A percentile compares a stretch with the other conserved stretches of the same genome.
Conservation (phyloP, 2,329 filamentous ascomycete species). For the Plenodomus lindquistii region DNA sequence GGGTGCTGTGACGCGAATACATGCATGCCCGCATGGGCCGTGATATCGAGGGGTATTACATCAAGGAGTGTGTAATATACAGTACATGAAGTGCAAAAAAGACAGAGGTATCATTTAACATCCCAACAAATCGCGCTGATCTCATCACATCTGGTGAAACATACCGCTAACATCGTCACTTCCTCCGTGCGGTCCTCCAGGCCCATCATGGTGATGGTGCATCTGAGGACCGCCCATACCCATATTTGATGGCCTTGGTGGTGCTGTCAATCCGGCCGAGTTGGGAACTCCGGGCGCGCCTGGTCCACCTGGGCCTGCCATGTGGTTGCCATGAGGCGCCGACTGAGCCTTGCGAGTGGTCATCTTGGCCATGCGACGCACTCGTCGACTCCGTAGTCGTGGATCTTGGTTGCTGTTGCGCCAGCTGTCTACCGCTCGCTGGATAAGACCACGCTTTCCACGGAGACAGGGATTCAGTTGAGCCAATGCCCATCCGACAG, state of each 20-base stretch:
- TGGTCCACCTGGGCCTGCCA: conserved; percentile 65
- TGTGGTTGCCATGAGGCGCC: conserved; percentile 64
- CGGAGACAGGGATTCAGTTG: conserved; percentile 88
- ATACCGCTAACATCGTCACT: conserved; percentile 92
- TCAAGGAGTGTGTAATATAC: conserved; percentile 46
- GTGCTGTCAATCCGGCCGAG: conserved; percentile 63
- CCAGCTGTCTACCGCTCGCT: conserved; percentile 97
- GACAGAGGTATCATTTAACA: conserved; percentile 48
- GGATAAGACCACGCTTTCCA: conserved; percentile 93
- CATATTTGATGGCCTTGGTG: conserved; percentile 66
- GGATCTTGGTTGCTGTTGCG: conserved; percentile 98
- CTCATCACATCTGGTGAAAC: conserved; percentile 85
- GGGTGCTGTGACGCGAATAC: conserved; percentile 20
- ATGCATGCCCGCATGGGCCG: conserved; percentile 39
- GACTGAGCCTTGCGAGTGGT: conserved; percentile 76
- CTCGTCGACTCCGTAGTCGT: conserved; percentile 83
- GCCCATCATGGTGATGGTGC: conserved; percentile 74
- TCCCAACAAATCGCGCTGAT: conserved; percentile 42
- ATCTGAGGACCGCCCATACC: conserved; percentile 67
- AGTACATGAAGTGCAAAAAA: conserved; percentile 47
- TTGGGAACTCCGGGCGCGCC: conserved; percentile 67
- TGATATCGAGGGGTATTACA: conserved; percentile 49
- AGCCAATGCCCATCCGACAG: conserved; percentile 97
- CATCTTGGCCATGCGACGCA: conserved; percentile 95
- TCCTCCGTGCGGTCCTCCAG: conserved; percentile 67